Evolutionary conservation across 73 alveolate genomes (phyloP), one percentile per base, ranked within the genome.

Genomic region (Paramecium biaurelia): DNA sequence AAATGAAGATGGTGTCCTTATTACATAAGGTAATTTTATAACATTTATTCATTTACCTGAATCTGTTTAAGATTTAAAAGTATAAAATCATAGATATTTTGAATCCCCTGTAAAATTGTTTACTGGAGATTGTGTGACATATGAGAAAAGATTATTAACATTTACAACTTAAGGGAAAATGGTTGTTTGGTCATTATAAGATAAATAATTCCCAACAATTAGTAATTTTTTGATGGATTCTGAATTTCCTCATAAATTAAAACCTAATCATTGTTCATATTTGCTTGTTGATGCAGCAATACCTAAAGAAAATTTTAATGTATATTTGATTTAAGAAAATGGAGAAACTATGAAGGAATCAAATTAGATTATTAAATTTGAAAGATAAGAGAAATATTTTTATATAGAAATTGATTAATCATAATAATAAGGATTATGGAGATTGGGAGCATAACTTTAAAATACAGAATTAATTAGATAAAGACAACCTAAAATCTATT

Each of bases 361-460:
- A 10, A 47, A 43, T 42, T 21, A 26, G 7, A 63, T 63, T 26
- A 32, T 63, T 1, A 63, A 24, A 63, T 63, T 63, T 12, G 74
- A 79, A 24, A 79, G 74, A 45, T 15, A 26, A 5, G 90, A 79
- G 53, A 26, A 32, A 20, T 42, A 79, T 14, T 79, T 76, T 47
- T 79, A 79, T 45, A 43, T 79, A 20, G 74, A 41, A 9, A 79
- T 79, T 45, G 26, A 79, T 14, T 9, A 79, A 14, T 3, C 24
- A 10, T 5, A 79, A 37, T 76, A 76, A 8, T n/a, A 79, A 45
- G 90, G 90, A 0, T 43, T 79, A 45, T 79, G 74, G 90, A 79
- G 90, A 79, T 23, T 79, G 28, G 38, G 90, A 37, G 90, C 90
- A 21, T 34, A 79, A 20, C 15, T 79, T 11, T 79, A 43, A 38